A percentile compares a stretch with the other conserved stretches of the same genome.
Conservation (phyloP, 2,329 filamentous ascomycete genomes). For the Penicillium griseofulvum region DNA sequence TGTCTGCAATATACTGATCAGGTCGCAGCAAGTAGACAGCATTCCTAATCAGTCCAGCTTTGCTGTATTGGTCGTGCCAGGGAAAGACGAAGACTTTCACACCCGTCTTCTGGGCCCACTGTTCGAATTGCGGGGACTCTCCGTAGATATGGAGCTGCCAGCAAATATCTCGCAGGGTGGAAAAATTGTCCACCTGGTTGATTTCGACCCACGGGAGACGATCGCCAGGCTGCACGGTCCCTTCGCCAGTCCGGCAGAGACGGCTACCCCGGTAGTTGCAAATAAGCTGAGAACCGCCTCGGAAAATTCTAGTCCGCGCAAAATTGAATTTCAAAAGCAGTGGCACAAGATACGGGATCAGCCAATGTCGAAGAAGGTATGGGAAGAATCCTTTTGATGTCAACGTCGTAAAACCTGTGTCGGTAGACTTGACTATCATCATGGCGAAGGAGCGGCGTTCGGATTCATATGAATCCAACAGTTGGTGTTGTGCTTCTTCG, state of each 20-base stretch:
- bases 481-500: constrained; percentile 34
- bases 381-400: constrained; percentile 43
- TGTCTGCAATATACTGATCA: constrained; percentile 31
- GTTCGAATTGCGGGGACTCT: constrained; percentile 7
- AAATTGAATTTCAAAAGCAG: constrained; percentile 20
- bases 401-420: constrained; percentile 42
- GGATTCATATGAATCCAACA: constrained; percentile 50
- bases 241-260: constrained; percentile 30
- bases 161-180: constrained; percentile 21
- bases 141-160: constrained; percentile 38
- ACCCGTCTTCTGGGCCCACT: constrained; percentile 26
- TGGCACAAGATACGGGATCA: constrained; percentile 40
- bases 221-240: constrained; percentile 47
- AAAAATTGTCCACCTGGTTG: constrained; percentile 27
- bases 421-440: constrained; percentile 44
- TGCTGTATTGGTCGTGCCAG: constrained; percentile 25
- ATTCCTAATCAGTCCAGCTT: constrained; percentile 22
- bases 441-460: constrained; percentile 51
- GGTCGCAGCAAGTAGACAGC: constrained; percentile 32
- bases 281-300: constrained; percentile 43
- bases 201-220: constrained; percentile 40
- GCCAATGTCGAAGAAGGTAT: constrained; percentile 39
- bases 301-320: constrained; percentile 28
- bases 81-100: constrained; percentile 22
- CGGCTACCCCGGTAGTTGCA: constrained; percentile 45